Base-by-base conservation (phyloP, 345 rosid species). In the Lumnitzera racemosa region DNA sequence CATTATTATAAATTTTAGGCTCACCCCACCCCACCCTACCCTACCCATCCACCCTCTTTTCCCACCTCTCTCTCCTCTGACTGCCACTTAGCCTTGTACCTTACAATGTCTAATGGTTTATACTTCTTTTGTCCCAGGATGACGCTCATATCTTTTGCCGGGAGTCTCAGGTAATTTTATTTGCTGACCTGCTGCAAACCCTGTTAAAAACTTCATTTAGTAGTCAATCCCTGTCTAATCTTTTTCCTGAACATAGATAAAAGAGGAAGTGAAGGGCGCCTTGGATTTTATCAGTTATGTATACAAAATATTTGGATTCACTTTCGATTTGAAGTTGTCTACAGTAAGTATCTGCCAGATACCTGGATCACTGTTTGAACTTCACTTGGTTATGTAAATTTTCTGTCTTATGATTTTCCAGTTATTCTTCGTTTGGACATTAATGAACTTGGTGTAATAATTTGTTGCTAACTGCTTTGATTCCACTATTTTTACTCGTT, bases 91-190 rank as follows among this genome's bases (percentile, higher is more conserved):
- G 14, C 23, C 48, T 57, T 57, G 15, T 25, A 31, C 17, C 23
- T 24, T 43, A 17, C 43, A 56, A 48, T 25, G 63, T 13, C 57
- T 23, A 9, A 50, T 27, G 13, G 31, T n/a, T 67, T 47, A n/a
- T 25, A 49, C 41, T 13, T 49, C 13, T 72, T 70, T 63, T 69
- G 62, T 63, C 71, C 29, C 96, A 92, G 99, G 99, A 90, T 73
- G 96, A 90, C 75, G 95, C 97, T 65, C 97, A 88, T 72, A 90
- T 94, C 62, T 90, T 94, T 80, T 94, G 97, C 74, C 80, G 81
- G 77, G 87, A 83, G 66, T 71, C 78, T 14, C 97, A 90, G 91
- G 97, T 90, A 60, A 69, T 64, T 43, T 54, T 59, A 59, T 72
- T 41, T 47, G 43, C 27, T 29, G 25, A 9, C 15, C 46, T 55